A percentile compares a stretch with the other conserved stretches of the same genome.
Conservation (phyloP, 2,329 filamentous ascomycete genomes). For the Xylaria sp. region DNA sequence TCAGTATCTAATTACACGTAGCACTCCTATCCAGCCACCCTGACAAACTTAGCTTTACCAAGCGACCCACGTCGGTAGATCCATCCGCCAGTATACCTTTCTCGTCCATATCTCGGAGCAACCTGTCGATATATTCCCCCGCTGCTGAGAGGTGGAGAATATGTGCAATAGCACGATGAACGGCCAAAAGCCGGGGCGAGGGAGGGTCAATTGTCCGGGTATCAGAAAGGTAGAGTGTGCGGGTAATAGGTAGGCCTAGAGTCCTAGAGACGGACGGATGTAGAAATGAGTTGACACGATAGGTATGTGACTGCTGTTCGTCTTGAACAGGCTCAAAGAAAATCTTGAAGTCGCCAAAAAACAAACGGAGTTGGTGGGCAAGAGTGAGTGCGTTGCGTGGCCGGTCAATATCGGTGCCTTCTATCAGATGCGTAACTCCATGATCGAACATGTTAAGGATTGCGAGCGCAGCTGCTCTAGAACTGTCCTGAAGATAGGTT, state of each 20-base stretch:
- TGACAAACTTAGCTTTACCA: slow-evolving; percentile 26
- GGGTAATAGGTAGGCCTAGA: slow-evolving; percentile 46
- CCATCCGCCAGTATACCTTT: slow-evolving; percentile 33
- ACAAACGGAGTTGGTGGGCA: slow-evolving; percentile 42
- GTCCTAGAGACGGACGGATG: slow-evolving; percentile 8
- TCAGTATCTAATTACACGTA: slow-evolving; percentile 17
- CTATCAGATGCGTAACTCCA: slow-evolving; percentile 51
- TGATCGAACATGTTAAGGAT: slow-evolving; percentile 58
- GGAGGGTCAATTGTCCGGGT: slow-evolving; percentile 49
- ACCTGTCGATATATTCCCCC: slow-evolving; percentile 49
- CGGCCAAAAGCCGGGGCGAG: slow-evolving; percentile 49
- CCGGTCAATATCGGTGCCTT: slow-evolving; percentile 55
- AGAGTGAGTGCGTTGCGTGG: slow-evolving; percentile 48
- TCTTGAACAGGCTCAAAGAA: slow-evolving; percentile 47
- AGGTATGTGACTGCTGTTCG: slow-evolving; percentile 41
- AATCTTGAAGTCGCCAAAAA: slow-evolving; percentile 51
- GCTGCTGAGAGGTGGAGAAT: slow-evolving; percentile 50
- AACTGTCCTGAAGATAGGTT: slow-evolving; percentile 27
- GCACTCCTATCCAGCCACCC: slow-evolving; percentile 19
- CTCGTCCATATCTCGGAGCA: slow-evolving; percentile 44
- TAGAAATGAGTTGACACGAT: slow-evolving; percentile 46
- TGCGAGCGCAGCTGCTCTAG: slow-evolving; percentile 50
- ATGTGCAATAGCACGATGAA: slow-evolving; percentile 51
- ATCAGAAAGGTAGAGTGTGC: slow-evolving; percentile 46
- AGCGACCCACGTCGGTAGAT: slow-evolving; percentile 36